Evolutionary conservation across 192 early-diverging fungal species (phyloP), one percentile per base, ranked within the genome.

Genomic region (Gaertneriomyces sp.): DNA sequence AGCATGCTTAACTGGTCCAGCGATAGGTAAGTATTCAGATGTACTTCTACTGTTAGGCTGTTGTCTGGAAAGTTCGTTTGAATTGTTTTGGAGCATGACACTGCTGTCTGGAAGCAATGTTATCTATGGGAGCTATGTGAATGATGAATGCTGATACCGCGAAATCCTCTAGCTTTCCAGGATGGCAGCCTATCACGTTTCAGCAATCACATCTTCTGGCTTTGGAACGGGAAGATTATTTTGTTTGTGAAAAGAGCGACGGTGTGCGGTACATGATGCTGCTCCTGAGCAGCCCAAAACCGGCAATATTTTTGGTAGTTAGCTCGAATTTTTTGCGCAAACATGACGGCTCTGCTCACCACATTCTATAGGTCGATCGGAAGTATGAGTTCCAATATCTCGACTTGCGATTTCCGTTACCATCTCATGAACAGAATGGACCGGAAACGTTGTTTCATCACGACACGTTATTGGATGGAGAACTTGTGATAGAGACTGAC

Each of bases 381-480:
- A 93, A 89, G 64, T 95, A 91, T 82, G 81, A 87, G 9, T 92
- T 89, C 71, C 88, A 79, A 42, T 74, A 79, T 5, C 67, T 89
- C 1, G 79, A 77, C 9, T 11, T 87, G 17, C 62, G 87, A 19
- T 38, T 77, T 9, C 90, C 93, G 50, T 9, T 71, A 11, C 71
- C 72, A 9, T 33, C 25, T 33, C 25, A 33, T 33, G 51, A 14
- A 16, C 75, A 75, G 55, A 61, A 58, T 10, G 42, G 14, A 11
- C 70, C 68, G 20, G 42, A 57, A 14, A 53, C 49, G 50, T 55
- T 71, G 42, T 89, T 74, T 46, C 91, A 91, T 52, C 59, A 80
- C 53, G 72, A 82, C 43, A 98, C 93, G 6, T 76, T 98, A 16
- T 78, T 98, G 38, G 94, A 98, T 65, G 93, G 91, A 1, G 95